Evolutionary conservation across 139 green algal genomes (phyloP), one percentile per base, ranked within the genome.

Genomic region (Chlamydomonas urium): DNA sequence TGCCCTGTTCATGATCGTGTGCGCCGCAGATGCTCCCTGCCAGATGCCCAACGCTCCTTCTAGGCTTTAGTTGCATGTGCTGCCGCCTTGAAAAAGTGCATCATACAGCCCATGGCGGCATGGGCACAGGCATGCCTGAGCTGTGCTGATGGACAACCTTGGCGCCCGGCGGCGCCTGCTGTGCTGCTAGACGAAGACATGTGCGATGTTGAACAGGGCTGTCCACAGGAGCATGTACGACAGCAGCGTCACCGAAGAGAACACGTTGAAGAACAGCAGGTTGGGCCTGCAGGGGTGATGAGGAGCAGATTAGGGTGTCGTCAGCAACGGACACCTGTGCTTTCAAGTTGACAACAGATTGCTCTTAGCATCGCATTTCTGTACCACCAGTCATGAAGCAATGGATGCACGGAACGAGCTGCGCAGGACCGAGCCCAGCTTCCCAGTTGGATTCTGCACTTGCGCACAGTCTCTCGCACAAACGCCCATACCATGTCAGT

Each of bases 141-240:
- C n/a, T n/a, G n/a, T n/a, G n/a, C n/a, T n/a, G n/a, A n/a, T n/a
- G n/a, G n/a, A n/a, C n/a, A n/a, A n/a, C n/a, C n/a, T n/a, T n/a
- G n/a, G n/a, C n/a, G n/a, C n/a, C n/a, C n/a, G n/a, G n/a, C n/a
- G n/a, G n/a, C n/a, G n/a, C n/a, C n/a, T n/a, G n/a, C n/a, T n/a
- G n/a, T n/a, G 45, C 21, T 56, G 45, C 56, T 24, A 70, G 56
- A 34, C 63, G 57, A 85, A 88, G 23, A 88, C 78, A 67, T 88
- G 79, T 26, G 63, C 74, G 2, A 88, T 38, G 74, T 88, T 88
- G 69, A 80, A 88, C 33, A 79, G 79, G 1, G 84, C 76, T 75
- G 85, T 84, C 83, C 83, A 88, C 58, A 85, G 85, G 34, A 88
- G 72, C 37, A 88, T 81, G 72, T 85, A 88, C 0, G 83, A 85